Evolutionary conservation across 768 basidiomycete genomes (phyloP), one percentile per base, ranked within the genome.

Genomic region (Paxillus ammoniavirescens): DNA sequence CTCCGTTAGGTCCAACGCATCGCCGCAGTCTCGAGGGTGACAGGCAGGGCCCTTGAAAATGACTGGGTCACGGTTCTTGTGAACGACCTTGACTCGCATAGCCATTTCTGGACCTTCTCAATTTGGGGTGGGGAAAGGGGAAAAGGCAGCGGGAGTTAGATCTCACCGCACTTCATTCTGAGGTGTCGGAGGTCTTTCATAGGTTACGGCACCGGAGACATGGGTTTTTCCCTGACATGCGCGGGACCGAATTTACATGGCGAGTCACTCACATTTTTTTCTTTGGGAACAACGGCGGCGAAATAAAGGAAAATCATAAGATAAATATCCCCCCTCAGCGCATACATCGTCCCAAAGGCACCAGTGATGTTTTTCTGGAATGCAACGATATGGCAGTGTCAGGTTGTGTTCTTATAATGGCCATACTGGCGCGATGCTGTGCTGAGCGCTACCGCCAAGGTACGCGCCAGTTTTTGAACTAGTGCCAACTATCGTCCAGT

Each of bases 1-100:
- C 67, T 61, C 60, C 55, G 45, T 49, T 31, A 30, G 35, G 41
- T 56, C 50, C 50, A n/a, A 57, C 15, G 65, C 66, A 68, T 62
- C 60, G 67, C 66, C 65, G 63, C 57, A 10, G 64, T 49, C 38
- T 55, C 61, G 57, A 52, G 42, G 28, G 36, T 33, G 28, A 42
- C 42, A 30, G 9, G 9, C 4, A 10, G 43, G 17, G 12, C 49
- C 15, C 35, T 18, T 31, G 35, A 37, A 55, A 42, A 46, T 48
- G 62, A 61, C 59, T 63, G 26, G 60, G 38, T 15, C 8, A 42
- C 30, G 31, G 42, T 51, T 43, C 21, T 15, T 42, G 30, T 21
- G 9, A 4, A 40, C 8, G 42, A 57, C 45, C 38, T 42, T 60
- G 61, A 64, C 38, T 54, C 46, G 62, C 51, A 67, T 21, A 30